Evolutionary conservation across 345 rosid genomes (phyloP), one percentile per base, ranked within the genome.

Genomic region (Noccaea bulbosa): DNA sequence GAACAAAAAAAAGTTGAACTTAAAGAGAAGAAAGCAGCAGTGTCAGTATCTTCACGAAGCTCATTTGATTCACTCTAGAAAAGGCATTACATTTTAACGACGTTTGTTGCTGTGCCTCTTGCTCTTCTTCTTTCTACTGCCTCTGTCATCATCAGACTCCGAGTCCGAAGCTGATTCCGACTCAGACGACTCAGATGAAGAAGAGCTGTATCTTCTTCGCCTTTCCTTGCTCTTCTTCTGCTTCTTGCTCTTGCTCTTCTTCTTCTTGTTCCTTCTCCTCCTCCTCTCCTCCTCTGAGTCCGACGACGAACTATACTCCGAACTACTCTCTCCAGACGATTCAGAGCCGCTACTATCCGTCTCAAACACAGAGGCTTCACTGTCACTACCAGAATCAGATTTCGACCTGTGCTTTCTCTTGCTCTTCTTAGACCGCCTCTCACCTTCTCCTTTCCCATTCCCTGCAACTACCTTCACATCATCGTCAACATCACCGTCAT

Each of bases 341-440:
- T 84, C 96, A 0, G 91, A 84, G 11, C 74, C 87, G 4, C 67
- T 88, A 54, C 93, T 88, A 47, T 88, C 96, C 14, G 92, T 82
- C 81, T 86, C 96, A 15, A 93, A 93, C 69, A 93, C 91, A 0
- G 97, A 91, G 59, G 94, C 94, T 85, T 91, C 99, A 44, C 96
- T 91, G 45, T 82, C 97, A 74, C 84, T 86, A 0, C 80, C 82
- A 11, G 93, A 83, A 38, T 81, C 90, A 6, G 93, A 84, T 30
- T 83, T 84, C 0, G 92, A 80, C 24, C 81, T 74, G 47, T 91
- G 82, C 83, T 94, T 94, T 78, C 97, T 87, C 79, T 91, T 94
- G 69, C 91, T 94, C 79, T 91, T 88, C 86, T 85, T 89, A 0
- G 84, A 70, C 35, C 76, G 61, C 79, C 80, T 81, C 70, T 84